Evolutionary conservation across 2,329 filamentous ascomycete species (phyloP).

Genomic region (Trematosphaeria pertusa): DNA sequence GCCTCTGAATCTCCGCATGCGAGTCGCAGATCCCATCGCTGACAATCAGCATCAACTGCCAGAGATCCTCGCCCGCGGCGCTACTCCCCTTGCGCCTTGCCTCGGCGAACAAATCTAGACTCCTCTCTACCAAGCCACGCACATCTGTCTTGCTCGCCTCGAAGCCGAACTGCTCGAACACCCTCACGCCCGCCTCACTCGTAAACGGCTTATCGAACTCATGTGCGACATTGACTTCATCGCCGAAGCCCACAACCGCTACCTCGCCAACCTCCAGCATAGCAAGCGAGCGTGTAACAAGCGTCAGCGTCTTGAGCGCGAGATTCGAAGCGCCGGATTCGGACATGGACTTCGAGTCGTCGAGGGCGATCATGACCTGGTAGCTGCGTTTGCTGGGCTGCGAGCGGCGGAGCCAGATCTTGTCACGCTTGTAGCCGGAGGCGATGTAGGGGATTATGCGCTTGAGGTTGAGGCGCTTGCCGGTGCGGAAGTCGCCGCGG

Average conservation of each 20-base stretch:
- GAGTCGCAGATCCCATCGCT: conserved; percentile 93
- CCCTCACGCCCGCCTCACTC: conserved; percentile 79
- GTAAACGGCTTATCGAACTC: conserved; percentile 83
- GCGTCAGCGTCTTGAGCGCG: conserved; percentile 91
- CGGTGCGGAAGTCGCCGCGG: conserved; percentile 94
- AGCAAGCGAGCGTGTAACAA: conserved; percentile 83
- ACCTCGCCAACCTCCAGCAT: conserved; percentile 96
- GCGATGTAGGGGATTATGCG: conserved; percentile 99
- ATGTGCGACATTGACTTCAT: conserved; percentile 83
- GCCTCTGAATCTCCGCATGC: conserved; percentile 80
- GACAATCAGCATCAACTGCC: conserved; percentile 93
- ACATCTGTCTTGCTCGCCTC: conserved; percentile 87
- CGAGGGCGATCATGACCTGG: conserved; percentile 96
- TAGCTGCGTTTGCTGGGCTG: conserved; percentile 93
- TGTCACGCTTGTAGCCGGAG: conserved; percentile 97
- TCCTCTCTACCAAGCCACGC: conserved; percentile 75
- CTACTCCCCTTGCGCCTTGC: conserved; percentile 68
- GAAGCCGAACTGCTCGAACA: conserved; percentile 86
- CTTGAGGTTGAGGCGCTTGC: conserved; percentile 98
- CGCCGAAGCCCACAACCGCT: conserved; percentile 89
- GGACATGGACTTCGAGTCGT: conserved; percentile 94
- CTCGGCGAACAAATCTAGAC: conserved; percentile 80
- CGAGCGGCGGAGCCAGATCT: conserved; percentile 98
- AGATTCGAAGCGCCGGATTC: conserved; percentile 78
- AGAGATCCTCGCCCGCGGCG: conserved; percentile 71